Base-by-base conservation (phyloP, 2,329 filamentous ascomycete species). In the Teratosphaeria destructans region DNA sequence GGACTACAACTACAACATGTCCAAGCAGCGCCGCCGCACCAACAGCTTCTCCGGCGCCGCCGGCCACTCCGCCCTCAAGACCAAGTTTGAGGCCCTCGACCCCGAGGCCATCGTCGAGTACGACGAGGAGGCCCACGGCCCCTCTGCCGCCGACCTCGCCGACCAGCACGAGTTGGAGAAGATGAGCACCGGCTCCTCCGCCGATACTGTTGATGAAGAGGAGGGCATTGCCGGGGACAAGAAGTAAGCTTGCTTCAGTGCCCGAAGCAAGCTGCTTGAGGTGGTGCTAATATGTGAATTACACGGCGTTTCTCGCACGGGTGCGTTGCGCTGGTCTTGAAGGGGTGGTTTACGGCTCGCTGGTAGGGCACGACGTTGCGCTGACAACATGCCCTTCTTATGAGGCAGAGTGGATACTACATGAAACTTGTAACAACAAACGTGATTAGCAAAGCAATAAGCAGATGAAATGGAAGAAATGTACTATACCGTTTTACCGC, bases 41-140 rank as follows among this genome's bases (percentile, higher is more conserved):
- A 97, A 97, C 80, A 93, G 88, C 74, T 92, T 87, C 77, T 85
- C 82, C 70, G 82, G 87, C 68, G 85, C 84, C 59, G 82, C 85
- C 70, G 81, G 85, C 68, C 78, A 90, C 67, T 82, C 83, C 62
- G 85, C 92, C 73, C 90, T 96, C 79, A 95, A 94, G 82, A 95
- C 92, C 76, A 99, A 99, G 79, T 97, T 96, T 73, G 94, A 99
- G 76, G 81, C 89, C 67, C 82, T 90, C 72, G 94, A 97, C 68
- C 81, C 84, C 19, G 93, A 97, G 70, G 92, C 91, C 49, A 89
- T 95, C 70, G 96, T 96, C 67, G 91, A 97, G 74, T 72, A 69
- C 58, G 69, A 72, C 52, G 92, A 96, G 76, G 82, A 84, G 58
- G 63, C 94, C 61, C 90, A 95, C 70, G 90, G 89, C 34, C 81